Base-by-base conservation (phyloP, 1,139 yeast genomes). In the Candida labiduridarum region DNA sequence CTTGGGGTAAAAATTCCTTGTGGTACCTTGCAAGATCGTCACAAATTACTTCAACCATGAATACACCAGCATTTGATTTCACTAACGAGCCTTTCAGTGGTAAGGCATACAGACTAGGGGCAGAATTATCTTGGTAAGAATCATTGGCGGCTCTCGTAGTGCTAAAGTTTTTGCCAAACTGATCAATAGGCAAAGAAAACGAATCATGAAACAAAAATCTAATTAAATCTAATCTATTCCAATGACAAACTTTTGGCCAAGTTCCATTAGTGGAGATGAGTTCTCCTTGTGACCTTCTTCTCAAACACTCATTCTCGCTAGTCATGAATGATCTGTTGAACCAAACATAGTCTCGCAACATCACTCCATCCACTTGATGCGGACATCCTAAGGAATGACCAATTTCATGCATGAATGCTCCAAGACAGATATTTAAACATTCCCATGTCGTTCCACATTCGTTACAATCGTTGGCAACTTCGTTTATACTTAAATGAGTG, bases 341-440 rank as follows among this genome's bases (percentile, higher is more conserved):
- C 58, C 86, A 80, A 12, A 85, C 75, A 62, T 92, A 94, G 56
- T 89, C 97, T 54, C 97, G 77, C 43, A 90, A 68, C 98, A 94
- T 94, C 22, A 92, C 88, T 15, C 98, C 98, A 59, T 78, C 74
- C 3, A 84, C 88, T 67, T 91, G 96, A 67, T 94, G 98, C 1
- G 98, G 97, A 57, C 95, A 87, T 0, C 97, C 97, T 40, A 92
- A 72, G 29, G 82, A 72, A 65, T 94, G 98, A 2, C 99, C 98
- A 49, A 91, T 86, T 65, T 94, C 98, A 65, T 94, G 99, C 87
- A 92, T 79, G 60, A 90, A 91, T 0, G 98, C 98, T 41, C 99
- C 98, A 64, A 89, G 67, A 1, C 97, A 90, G 41, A 94, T 80
- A 54, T 88, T 87, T 41, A 88, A 69, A 61, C 96, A 89, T 66